phyloP scores from a whole-genome alignment of 2,329 filamentous ascomycete genomes.

The Bipolaris oryzae region DNA sequence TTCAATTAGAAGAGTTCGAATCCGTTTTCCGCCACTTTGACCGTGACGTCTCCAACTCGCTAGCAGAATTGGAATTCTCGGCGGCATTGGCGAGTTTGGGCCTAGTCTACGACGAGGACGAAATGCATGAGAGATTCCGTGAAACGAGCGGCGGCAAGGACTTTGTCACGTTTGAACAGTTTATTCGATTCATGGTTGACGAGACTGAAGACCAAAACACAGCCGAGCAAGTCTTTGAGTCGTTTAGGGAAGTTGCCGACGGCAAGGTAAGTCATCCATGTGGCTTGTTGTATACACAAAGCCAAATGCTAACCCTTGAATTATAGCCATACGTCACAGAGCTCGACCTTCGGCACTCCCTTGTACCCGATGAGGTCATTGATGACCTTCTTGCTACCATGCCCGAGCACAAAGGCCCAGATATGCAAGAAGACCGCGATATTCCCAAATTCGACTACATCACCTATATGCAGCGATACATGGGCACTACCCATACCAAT shows the following conservation, averaged over 20 bases:
- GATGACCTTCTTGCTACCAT: slow-evolving; percentile 89
- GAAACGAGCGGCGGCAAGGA: slow-evolving; percentile 81
- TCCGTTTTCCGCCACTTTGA: slow-evolving; percentile 98
- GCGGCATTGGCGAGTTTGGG: slow-evolving; percentile 94
- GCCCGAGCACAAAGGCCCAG: slow-evolving; percentile 81
- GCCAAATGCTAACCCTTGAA: slow-evolving; percentile 14
- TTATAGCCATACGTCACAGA: slow-evolving; percentile 88
- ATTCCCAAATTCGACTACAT: slow-evolving; percentile 95
- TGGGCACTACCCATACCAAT: slow-evolving; percentile 40
- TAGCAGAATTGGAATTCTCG: slow-evolving; percentile 94
- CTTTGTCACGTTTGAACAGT: slow-evolving; percentile 95
- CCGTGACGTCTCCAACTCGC: slow-evolving; percentile 84
- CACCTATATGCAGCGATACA: slow-evolving; percentile 85
- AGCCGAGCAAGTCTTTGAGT: slow-evolving; percentile 97
- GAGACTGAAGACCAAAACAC: slow-evolving; percentile 99
- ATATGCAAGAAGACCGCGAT: slow-evolving; percentile 83
- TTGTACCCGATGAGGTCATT: slow-evolving; percentile 96
- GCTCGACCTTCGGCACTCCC: slow-evolving; percentile 90
- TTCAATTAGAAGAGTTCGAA: slow-evolving; percentile 98
- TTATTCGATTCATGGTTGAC: slow-evolving; percentile 99
- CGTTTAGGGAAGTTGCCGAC: slow-evolving; percentile 95
- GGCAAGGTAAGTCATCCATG: slow-evolving; percentile 69
- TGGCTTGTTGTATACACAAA: background rate
- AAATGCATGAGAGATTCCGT: slow-evolving; percentile 95
- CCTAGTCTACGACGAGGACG: slow-evolving; percentile 93